Evolutionary conservation across 176 grass and related monocot genomes (phyloP).

Genomic region (Areca catechu): DNA sequence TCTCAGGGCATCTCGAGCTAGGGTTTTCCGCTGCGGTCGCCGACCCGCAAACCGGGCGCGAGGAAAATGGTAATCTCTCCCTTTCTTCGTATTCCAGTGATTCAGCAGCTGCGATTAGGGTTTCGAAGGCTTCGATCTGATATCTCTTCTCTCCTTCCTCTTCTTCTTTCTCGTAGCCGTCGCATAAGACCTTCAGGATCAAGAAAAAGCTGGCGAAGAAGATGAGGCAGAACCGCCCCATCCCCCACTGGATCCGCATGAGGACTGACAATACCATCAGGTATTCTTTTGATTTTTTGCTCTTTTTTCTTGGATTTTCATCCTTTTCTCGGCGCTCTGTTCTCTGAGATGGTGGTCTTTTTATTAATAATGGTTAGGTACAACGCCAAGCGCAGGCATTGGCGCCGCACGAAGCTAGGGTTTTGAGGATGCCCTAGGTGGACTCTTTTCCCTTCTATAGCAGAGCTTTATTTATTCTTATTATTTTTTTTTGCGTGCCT

Average conservation of each 20-base stretch:
- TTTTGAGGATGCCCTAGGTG: conserved; percentile 39
- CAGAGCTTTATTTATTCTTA: too few relatives aligned
- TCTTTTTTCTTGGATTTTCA: background rate
- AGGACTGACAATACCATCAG: conserved; percentile 87
- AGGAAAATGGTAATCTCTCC: conserved; percentile 43
- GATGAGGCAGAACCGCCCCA: conserved; percentile 91
- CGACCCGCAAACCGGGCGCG: conserved; percentile 14
- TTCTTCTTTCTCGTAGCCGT: conserved; percentile 31
- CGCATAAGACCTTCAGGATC: conserved; percentile 88
- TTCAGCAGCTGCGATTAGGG: too few relatives aligned
- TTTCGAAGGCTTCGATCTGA: background rate
- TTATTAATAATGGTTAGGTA: conserved; percentile 38
- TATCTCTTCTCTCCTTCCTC: background rate
- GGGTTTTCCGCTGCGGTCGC: conserved; percentile 14
- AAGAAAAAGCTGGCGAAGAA: conserved; percentile 96
- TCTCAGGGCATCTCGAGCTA: conserved; percentile 16
- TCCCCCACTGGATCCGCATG: conserved; percentile 97
- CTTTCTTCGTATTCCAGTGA: background rate
- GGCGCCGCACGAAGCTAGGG: conserved; percentile 95
- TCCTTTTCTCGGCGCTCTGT: background rate
- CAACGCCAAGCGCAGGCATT: conserved; percentile 97
- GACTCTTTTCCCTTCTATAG: background rate
- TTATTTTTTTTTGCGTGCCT: too few relatives aligned
- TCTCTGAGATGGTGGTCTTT: background rate
- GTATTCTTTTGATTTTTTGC: conserved; percentile 12